Evolutionary conservation across 2,329 filamentous ascomycete species (phyloP).

Genomic region (Talaromyces islandicus): DNA sequence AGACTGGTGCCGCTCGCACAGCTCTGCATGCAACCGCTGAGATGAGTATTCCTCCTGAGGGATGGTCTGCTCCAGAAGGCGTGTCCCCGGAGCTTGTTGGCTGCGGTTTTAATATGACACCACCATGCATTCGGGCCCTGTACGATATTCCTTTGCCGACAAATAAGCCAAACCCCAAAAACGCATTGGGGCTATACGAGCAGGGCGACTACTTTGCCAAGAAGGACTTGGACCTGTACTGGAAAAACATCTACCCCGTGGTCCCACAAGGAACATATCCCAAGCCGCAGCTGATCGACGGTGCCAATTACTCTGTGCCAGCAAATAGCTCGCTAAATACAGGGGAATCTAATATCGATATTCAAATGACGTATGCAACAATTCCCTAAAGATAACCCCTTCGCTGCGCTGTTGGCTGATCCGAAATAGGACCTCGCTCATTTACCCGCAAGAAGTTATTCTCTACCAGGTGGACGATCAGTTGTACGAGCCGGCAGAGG

Average conservation of each 20-base stretch:
- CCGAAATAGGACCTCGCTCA: conserved; percentile 44
- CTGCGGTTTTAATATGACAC: conserved; percentile 10
- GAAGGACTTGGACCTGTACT: conserved; percentile 10
- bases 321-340: conserved; percentile 26
- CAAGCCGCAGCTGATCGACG: conserved; percentile 14
- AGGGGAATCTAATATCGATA: conserved; percentile 50
- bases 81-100: neutral
- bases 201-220: conserved; percentile 12
- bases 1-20: neutral
- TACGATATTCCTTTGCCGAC: conserved; percentile 7
- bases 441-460: conserved; percentile 47
- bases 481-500: conserved; percentile 31
- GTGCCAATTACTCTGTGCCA: conserved; percentile 36
- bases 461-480: conserved; percentile 48
- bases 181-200: conserved; percentile 9
- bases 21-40: neutral
- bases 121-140: conserved; percentile 7
- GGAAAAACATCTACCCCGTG: conserved; percentile 7
- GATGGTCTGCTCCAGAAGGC: neutral
- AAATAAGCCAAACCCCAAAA: conserved; percentile 3
- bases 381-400: neutral
- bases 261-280: conserved; percentile 10
- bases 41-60: neutral
- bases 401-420: neutral
- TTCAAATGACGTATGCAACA: conserved; percentile 41